Conservation (phyloP, 257 asterid genomes). For the Solanum chaucha region DNA sequence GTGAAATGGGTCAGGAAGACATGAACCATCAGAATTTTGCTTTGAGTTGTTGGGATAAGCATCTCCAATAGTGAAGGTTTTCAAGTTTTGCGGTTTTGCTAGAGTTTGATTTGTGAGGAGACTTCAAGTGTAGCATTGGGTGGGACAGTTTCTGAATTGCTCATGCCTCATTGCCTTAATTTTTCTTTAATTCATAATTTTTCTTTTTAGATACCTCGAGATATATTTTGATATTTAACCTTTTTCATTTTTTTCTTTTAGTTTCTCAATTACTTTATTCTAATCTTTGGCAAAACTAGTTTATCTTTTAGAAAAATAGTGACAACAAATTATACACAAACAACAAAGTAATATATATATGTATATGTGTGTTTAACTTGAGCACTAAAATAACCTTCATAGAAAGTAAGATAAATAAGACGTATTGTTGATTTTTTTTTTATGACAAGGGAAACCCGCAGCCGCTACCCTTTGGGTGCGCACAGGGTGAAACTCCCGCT, state of each 20-base stretch:
- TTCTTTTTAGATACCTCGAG: background rate
- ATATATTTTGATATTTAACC: background rate
- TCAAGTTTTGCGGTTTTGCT: background rate
- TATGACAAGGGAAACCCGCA: no score
- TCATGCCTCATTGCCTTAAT: background rate
- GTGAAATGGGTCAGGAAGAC: background rate
- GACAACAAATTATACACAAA: background rate
- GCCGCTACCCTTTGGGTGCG: no score
- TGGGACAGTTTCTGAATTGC: background rate
- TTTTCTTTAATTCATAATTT: background rate
- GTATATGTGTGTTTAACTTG: background rate
- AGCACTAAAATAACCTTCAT: background rate
- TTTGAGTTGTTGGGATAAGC: background rate
- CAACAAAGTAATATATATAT: background rate
- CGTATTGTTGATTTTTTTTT: background rate
- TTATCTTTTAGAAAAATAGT: background rate
- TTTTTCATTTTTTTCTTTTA: background rate
- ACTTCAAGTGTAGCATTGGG: background rate
- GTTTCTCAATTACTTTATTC: background rate
- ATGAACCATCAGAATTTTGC: background rate
- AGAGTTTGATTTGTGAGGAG: background rate
- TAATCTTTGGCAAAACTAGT: background rate
- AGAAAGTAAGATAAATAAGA: background rate
- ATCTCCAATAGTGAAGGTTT: background rate
- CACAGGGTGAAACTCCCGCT: no score